Conservation (phyloP, 345 rosid genomes). For the Camelina neglecta region DNA sequence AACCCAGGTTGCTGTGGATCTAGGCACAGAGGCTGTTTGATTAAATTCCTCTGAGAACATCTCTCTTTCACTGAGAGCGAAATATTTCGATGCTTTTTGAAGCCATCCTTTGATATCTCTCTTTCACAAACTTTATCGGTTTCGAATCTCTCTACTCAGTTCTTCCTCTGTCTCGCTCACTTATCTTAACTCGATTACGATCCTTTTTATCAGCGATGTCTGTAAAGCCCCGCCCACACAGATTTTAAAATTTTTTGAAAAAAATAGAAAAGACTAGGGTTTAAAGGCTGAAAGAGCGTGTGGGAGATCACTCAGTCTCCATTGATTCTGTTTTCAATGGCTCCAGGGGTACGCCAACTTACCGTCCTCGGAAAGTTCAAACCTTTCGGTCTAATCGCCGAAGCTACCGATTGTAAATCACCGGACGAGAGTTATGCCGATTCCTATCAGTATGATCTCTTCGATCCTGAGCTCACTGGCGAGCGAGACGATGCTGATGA, state of each 20-base stretch:
- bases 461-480: constrained; percentile 63
- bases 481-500: constrained; percentile 50
- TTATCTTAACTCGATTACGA: background rate
- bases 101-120: constrained; percentile 1
- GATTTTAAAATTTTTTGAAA: background rate
- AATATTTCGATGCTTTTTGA: background rate
- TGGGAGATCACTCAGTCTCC: constrained; percentile 10
- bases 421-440: constrained; percentile 44
- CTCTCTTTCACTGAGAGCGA: background rate
- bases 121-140: background rate
- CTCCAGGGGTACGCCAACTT: constrained; percentile 70
- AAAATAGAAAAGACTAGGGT: constrained; percentile 21
- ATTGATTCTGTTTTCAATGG: constrained; percentile 41
- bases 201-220: background rate
- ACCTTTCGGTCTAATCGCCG: constrained; percentile 87
- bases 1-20: background rate
- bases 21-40: constrained; percentile 36
- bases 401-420: constrained; percentile 75
- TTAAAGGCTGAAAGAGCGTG: constrained; percentile 24
- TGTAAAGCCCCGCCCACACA: too few species aligned
- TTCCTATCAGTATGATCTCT: constrained; percentile 76
- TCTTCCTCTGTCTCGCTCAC: constrained; percentile 23
- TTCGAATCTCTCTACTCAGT: background rate
- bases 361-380: constrained; percentile 91
- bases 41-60: constrained; percentile 30